Percentiles rank a stretch among this genome's conserved stretches.
Conservation (phyloP, 306 rosid species). For the cucumber (Cucumis sativus) region DNA sequence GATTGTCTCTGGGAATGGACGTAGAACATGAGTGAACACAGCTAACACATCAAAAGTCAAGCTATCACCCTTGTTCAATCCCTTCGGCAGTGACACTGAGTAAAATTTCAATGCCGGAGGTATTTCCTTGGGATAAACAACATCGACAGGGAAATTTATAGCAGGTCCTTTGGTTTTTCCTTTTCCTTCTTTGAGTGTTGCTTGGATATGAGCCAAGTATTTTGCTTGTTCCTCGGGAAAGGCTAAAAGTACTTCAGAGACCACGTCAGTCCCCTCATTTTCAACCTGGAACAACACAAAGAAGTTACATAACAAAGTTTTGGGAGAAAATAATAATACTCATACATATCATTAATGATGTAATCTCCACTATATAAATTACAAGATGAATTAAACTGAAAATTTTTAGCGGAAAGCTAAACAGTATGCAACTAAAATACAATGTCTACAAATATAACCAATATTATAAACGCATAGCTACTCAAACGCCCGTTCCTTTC, state of each 20-base stretch:
- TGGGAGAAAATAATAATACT: no score
- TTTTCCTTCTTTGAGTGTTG: conserved; percentile 41
- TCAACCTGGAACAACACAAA: conserved; percentile 41
- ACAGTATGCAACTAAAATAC: no score
- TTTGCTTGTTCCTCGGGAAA: conserved; percentile 58
- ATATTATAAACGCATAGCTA: neutral
- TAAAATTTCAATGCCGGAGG: conserved; percentile 52
- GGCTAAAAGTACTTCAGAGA: conserved; percentile 44
- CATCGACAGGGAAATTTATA: conserved; percentile 33
- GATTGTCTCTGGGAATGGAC: conserved; percentile 83
- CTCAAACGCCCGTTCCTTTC: neutral
- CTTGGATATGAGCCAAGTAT: conserved; percentile 56
- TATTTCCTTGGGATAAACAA: conserved; percentile 39
- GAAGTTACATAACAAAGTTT: neutral
- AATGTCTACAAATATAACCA: no score
- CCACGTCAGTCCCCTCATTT: conserved; percentile 54
- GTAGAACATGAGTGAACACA: conserved; percentile 46
- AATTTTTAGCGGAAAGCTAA: no score
- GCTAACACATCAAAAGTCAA: conserved; percentile 56
- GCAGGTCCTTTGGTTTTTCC: conserved; percentile 53
- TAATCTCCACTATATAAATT: no score
- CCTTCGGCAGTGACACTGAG: conserved; percentile 61
- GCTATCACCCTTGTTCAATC: conserved; percentile 57
- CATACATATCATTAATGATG: no score
- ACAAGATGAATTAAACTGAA: no score